A percentile compares a stretch with the other conserved stretches of the same genome.
These are phyloP conservation scores for Apiospora saccharicola DNA, from an alignment of 2,329 filamentous ascomycete genomes.

Conservation along the genomic window DNA sequence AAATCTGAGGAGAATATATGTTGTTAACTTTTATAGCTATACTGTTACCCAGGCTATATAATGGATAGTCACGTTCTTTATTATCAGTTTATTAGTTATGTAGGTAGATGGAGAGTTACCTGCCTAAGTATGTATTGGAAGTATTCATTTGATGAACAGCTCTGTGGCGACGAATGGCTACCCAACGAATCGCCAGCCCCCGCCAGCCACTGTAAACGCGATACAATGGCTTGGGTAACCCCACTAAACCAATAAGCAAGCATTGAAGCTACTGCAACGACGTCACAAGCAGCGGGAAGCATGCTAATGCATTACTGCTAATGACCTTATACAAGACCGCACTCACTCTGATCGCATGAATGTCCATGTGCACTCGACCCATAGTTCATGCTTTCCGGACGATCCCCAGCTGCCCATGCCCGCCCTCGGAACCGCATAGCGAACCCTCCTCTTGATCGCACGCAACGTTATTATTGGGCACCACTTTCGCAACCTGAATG, in stretches of 20 bases:
- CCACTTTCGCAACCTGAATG: neutral
- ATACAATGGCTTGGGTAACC: constrained; percentile 1
- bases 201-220: constrained; percentile 10
- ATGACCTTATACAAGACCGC: constrained; percentile 4
- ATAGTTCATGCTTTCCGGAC: constrained; percentile 18
- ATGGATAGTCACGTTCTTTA: neutral
- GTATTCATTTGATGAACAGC: neutral
- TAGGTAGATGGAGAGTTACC: neutral
- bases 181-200: neutral
- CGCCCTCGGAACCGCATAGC: neutral
- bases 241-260: neutral
- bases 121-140: neutral
- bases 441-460: constrained; percentile 1
- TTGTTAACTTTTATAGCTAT: no score
- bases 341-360: constrained; percentile 17
- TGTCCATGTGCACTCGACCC: constrained; percentile 1
- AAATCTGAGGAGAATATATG: no score
- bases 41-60: neutral
- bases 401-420: constrained; percentile 10
- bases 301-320: constrained; percentile 7
- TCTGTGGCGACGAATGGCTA: constrained; percentile 6
- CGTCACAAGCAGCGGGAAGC: constrained; percentile 19
- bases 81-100: neutral
- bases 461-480: constrained; percentile 10
- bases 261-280: constrained; percentile 11